Percentiles rank a stretch among this genome's conserved stretches.
phyloP scores from a whole-genome alignment of 2,329 filamentous ascomycete species.

The Teratosphaeria destructans region DNA sequence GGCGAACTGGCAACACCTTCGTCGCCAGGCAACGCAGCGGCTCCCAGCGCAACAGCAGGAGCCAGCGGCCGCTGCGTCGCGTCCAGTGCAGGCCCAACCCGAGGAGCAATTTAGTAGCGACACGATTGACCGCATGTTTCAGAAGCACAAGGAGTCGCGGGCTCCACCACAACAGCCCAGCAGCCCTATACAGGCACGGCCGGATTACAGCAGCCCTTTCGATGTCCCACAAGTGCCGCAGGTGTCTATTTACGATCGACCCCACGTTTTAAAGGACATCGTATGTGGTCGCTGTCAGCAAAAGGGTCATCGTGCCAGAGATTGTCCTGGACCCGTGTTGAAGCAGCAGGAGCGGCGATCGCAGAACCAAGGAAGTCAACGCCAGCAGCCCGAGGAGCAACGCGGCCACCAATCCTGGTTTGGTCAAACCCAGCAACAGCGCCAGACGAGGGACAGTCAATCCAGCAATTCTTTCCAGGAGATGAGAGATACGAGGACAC shows the following conservation, averaged over 20 bases:
- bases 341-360: slow-evolving; percentile 4
- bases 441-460: background rate
- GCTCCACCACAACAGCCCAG: background rate
- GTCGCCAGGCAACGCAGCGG: slow-evolving; percentile 6
- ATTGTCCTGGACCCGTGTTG: slow-evolving; percentile 6
- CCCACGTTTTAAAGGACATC: background rate
- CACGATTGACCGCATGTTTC: background rate
- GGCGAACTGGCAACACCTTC: slow-evolving; percentile 18
- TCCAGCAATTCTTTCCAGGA: background rate
- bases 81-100: background rate
- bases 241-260: background rate
- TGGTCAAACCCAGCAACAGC: background rate
- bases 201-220: background rate
- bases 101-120: background rate
- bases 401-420: background rate
- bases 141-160: background rate
- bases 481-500: background rate
- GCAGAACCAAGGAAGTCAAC: slow-evolving; percentile 1
- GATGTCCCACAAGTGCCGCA: background rate
- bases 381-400: background rate
- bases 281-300: slow-evolving; percentile 10
- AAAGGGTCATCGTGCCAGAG: slow-evolving; percentile 11
- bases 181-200: background rate
- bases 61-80: slow-evolving; percentile 2
- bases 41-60: background rate